These are phyloP conservation scores for cucumber (Cucumis sativus) DNA, from an alignment of 306 rosid genomes.

Conservation along the genomic window DNA sequence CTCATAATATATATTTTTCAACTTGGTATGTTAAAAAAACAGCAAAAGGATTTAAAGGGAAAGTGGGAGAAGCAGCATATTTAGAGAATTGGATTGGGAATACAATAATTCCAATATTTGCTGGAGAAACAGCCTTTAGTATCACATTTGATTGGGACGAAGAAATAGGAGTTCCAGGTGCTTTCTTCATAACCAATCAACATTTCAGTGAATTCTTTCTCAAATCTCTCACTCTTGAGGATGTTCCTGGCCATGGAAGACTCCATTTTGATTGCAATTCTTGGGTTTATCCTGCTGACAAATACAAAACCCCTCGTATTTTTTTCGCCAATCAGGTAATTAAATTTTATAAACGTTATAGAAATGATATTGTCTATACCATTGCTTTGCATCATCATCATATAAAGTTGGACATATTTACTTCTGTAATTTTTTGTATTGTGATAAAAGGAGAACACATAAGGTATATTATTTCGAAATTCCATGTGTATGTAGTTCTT, in stretches of 20 bases:
- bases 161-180: slow-evolving; percentile 52
- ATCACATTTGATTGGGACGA: slow-evolving; percentile 40
- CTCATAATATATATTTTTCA: no score
- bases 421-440: no score
- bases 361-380: no score
- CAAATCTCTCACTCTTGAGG: slow-evolving; percentile 44
- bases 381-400: no score
- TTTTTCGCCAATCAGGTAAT: slow-evolving; percentile 63
- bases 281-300: slow-evolving; percentile 42
- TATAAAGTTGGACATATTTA: not conserved
- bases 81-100: slow-evolving; percentile 34
- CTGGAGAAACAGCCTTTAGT: slow-evolving; percentile 29
- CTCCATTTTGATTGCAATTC: slow-evolving; percentile 54
- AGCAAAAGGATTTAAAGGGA: slow-evolving; percentile 32
- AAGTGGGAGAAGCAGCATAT: slow-evolving; percentile 36
- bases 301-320: slow-evolving; percentile 28
- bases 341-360: no score
- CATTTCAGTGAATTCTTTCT: slow-evolving; percentile 49
- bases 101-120: slow-evolving; percentile 26
- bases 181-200: slow-evolving; percentile 35
- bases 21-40: not conserved
- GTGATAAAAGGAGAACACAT: no score
- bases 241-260: slow-evolving; percentile 27
- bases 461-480: no score
- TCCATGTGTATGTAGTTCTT: no score